Evolutionary conservation across 768 basidiomycete species (phyloP), one percentile per base, ranked within the genome.

Genomic region (Pleurotus eryngii): DNA sequence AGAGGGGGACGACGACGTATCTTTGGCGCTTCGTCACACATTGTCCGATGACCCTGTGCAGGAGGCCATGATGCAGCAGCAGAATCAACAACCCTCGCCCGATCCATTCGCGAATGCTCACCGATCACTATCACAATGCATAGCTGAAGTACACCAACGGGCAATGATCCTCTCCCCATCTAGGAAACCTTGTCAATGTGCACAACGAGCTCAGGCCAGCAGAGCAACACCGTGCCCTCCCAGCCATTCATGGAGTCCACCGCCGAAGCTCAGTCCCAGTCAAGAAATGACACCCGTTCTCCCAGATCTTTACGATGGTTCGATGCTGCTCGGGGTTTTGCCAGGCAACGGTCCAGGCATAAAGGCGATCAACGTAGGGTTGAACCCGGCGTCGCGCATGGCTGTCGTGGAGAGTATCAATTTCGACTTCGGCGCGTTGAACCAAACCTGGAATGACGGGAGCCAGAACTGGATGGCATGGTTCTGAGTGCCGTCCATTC

Each of bases 351-450:
- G 64, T 14, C 71, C 68, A 9, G 59, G 64, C 1, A 67, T 70
- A 38, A 72, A 66, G 12, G 46, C 59, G 62, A 14, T 64, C 64
- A 27, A 56, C 63, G 22, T 37, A 58, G 49, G 48, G 61, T 24
- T 46, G 59, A 35, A 58, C 37, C 70, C 66, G 40, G 60, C 70
- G 2, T 76, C 76, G n/a, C 74, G 74, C 62, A 68, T 77, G 67
- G 70, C 72, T 1, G 72, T 74, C 5, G 73, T 76, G 43, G 78
- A 80, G 57, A 74, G 76, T 17, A 64, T 78, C 18, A 78, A 78
- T 61, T 77, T 82, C 59, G 80, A 82, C 60, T 65, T 80, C 37
- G 79, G 79, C 0, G 77, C 78, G 6, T 61, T 81, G 58, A 73
- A 75, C 54, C 70, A 75, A 45, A 73, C 63, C 46, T 61, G 60